Conservation (phyloP, 2,329 filamentous ascomycete genomes). For the Diplocarpon rosae region DNA sequence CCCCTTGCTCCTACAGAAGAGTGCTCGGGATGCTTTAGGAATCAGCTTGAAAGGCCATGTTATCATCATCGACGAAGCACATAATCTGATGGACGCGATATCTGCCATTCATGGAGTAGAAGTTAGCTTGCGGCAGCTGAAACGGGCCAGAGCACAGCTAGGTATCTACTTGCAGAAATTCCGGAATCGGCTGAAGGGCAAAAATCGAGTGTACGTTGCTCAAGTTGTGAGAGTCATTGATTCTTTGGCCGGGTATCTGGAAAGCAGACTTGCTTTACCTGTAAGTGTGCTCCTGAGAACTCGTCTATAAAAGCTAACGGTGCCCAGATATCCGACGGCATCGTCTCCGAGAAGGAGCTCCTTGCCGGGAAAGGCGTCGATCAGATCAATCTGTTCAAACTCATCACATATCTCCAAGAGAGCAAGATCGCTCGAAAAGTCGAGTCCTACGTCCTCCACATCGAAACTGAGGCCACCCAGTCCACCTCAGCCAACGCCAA, state of each 20-base stretch:
- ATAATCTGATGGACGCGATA: conserved; percentile 95
- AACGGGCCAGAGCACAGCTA: conserved; percentile 62
- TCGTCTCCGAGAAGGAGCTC: conserved; percentile 59
- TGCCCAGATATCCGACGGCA: conserved; percentile 44
- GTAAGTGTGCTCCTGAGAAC: conserved; percentile 27
- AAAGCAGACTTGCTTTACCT: conserved; percentile 38
- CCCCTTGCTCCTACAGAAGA: conserved; percentile 76
- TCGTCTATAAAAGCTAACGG: conserved; percentile 12
- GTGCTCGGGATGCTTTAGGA: conserved; percentile 75
- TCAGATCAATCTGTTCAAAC: conserved; percentile 86
- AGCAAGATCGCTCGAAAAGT: conserved; percentile 92
- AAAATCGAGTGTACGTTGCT: conserved; percentile 83
- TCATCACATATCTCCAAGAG: conserved; percentile 78
- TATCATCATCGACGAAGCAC: conserved; percentile 93
- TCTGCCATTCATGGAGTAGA: conserved; percentile 75
- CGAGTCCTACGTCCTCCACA: conserved; percentile 68
- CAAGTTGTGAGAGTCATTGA: conserved; percentile 77
- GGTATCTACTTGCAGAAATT: conserved; percentile 79
- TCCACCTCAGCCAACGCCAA: conserved; percentile 13
- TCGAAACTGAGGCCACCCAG: conserved; percentile 27
- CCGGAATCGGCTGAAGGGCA: conserved; percentile 76
- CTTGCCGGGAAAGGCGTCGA: conserved; percentile 80
- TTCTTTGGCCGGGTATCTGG: conserved; percentile 61
- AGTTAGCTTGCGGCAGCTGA: conserved; percentile 62
- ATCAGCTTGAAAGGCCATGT: conserved; percentile 80